These are phyloP conservation scores for Backusella morwellensis DNA, from an alignment of 192 early-diverging fungal genomes.

Conservation along the genomic window DNA sequence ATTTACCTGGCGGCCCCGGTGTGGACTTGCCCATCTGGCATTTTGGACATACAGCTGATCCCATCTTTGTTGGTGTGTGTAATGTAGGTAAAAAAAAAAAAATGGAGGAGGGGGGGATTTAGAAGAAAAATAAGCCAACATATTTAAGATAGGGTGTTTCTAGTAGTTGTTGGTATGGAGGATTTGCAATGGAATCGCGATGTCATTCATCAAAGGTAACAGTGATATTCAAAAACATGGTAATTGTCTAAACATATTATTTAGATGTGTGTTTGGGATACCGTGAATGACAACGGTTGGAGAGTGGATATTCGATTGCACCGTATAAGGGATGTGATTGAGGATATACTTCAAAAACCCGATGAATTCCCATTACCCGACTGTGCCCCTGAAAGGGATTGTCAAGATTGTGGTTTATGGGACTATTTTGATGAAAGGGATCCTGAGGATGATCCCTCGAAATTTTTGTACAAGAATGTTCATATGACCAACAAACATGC, in stretches of 20 bases:
- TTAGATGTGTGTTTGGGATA: conserved; percentile 62
- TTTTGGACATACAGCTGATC: conserved; percentile 89
- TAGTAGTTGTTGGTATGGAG: conserved; percentile 66
- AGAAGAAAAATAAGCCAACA: not conserved
- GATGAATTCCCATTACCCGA: conserved; percentile 36
- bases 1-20: conserved; percentile 59
- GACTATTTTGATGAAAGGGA: conserved; percentile 45
- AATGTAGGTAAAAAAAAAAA: conserved; percentile 19
- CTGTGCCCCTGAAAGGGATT: conserved; percentile 43
- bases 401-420: conserved; percentile 79
- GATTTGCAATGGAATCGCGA: conserved; percentile 79
- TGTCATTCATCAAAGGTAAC: conserved; percentile 75
- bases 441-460: not conserved
- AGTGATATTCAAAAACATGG: too few relatives aligned
- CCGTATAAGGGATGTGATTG: conserved; percentile 76
- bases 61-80: conserved; percentile 88
- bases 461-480: not conserved
- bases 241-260: not conserved
- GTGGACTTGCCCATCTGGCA: conserved; percentile 77
- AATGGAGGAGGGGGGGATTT: not conserved
- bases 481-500: not conserved
- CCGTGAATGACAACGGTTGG: conserved; percentile 61
- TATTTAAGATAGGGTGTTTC: conserved; percentile 41
- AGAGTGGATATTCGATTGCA: conserved; percentile 73
- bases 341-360: conserved; percentile 48